phyloP scores from a whole-genome alignment of 2,329 filamentous ascomycete genomes.

The Cordyceps militaris region DNA sequence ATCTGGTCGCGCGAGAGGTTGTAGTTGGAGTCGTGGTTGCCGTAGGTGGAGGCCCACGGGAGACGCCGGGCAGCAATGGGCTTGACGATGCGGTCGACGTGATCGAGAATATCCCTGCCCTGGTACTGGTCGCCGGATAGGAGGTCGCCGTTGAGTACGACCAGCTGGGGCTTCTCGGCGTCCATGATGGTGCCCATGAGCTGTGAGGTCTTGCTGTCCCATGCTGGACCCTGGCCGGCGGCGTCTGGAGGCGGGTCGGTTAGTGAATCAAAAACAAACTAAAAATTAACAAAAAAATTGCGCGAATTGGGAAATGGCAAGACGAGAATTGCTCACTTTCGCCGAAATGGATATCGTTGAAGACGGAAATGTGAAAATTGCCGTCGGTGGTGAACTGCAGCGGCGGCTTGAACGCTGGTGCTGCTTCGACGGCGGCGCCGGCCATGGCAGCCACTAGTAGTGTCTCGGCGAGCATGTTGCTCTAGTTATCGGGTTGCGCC shows the following conservation, averaged over 20 bases:
- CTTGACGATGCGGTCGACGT: conserved; percentile 14
- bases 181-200: conserved; percentile 55
- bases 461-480: background rate
- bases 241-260: conserved; percentile 29
- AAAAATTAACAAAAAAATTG: too few relatives aligned
- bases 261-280: background rate
- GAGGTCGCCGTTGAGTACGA: conserved; percentile 40
- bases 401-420: background rate
- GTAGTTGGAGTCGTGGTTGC: conserved; percentile 16
- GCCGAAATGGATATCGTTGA: conserved; percentile 65
- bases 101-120: conserved; percentile 1
- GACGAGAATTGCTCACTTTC: conserved; percentile 55
- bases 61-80: conserved; percentile 37
- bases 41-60: conserved; percentile 15
- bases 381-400: conserved; percentile 33
- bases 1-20: conserved; percentile 16
- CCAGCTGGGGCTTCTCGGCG: conserved; percentile 49
- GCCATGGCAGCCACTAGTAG: background rate
- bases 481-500: background rate
- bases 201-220: conserved; percentile 48
- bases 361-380: conserved; percentile 50
- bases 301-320: too few relatives aligned
- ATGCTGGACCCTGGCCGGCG: conserved; percentile 39
- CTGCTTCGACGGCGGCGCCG: background rate
- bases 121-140: conserved; percentile 9